These are phyloP conservation scores for Auricularia sp. DNA, from an alignment of 768 basidiomycete species.

Conservation along the genomic window DNA sequence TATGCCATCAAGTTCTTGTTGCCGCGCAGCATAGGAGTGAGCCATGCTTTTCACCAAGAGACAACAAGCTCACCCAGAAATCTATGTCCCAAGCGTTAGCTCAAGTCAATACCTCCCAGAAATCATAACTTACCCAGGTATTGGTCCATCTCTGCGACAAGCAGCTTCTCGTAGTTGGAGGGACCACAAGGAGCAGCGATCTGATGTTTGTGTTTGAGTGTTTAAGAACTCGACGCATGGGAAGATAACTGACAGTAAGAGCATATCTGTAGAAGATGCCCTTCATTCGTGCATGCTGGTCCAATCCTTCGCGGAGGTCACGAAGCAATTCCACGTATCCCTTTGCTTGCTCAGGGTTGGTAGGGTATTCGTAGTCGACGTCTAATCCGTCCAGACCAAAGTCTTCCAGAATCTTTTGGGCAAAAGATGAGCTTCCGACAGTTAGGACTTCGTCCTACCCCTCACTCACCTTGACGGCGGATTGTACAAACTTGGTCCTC, in stretches of 20 bases:
- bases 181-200: constrained; percentile 91
- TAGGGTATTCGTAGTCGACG: constrained; percentile 89
- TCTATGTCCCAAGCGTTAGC: not conserved
- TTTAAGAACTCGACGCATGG: not conserved
- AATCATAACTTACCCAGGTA: constrained; percentile 32
- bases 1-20: constrained; percentile 95
- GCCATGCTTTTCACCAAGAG: not conserved
- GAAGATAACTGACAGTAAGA: constrained; percentile 49
- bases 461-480: constrained; percentile 40
- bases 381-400: constrained; percentile 90
- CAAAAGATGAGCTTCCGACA: not conserved
- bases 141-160: constrained; percentile 74
- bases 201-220: constrained; percentile 26
- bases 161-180: constrained; percentile 71
- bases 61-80: not conserved
- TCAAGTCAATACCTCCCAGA: not conserved
- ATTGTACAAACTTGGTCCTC: constrained; percentile 70
- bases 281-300: constrained; percentile 59
- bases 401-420: constrained; percentile 55
- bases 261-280: constrained; percentile 54
- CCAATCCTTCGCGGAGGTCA: constrained; percentile 65
- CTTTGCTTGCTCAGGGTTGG: constrained; percentile 60
- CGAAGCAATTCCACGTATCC: constrained; percentile 78
- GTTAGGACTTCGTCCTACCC: not conserved
- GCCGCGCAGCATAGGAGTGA: not conserved